phyloP scores from a whole-genome alignment of 108 stramenopile genomes.

The Skeletonema potamos region DNA sequence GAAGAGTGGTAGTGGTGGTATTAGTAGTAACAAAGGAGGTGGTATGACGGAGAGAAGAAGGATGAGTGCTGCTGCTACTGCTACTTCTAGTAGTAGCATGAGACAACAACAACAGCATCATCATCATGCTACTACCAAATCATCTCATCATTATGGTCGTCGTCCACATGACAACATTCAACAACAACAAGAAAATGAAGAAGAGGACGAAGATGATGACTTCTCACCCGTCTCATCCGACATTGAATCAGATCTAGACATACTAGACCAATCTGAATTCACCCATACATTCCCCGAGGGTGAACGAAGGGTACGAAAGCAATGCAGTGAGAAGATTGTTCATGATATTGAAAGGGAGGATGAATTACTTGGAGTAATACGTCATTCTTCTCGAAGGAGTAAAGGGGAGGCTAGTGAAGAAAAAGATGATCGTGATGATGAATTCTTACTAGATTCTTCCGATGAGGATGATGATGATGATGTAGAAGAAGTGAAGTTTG shows the following conservation, averaged over 20 bases:
- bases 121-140: background rate
- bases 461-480: conserved; percentile 7
- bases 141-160: conserved; percentile 2
- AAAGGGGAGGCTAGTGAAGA: no score
- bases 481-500: conserved; percentile 11
- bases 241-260: conserved; percentile 48
- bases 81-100: no score
- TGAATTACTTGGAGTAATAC: conserved; percentile 7
- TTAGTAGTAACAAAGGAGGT: no score
- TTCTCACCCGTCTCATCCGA: conserved; percentile 42
- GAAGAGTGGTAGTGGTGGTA: no score
- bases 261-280: conserved; percentile 30
- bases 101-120: background rate
- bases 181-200: background rate
- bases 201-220: conserved; percentile 12
- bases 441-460: conserved; percentile 30
- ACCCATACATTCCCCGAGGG: conserved; percentile 13
- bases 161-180: background rate
- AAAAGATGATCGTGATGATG: conserved; percentile 14
- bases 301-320: background rate
- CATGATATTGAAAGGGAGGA: conserved; percentile 5
- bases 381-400: background rate
- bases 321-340: background rate
- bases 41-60: no score
- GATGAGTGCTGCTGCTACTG: no score